Base-by-base conservation (phyloP, 2,329 filamentous ascomycete species). In the Tolypocladium tropicale region DNA sequence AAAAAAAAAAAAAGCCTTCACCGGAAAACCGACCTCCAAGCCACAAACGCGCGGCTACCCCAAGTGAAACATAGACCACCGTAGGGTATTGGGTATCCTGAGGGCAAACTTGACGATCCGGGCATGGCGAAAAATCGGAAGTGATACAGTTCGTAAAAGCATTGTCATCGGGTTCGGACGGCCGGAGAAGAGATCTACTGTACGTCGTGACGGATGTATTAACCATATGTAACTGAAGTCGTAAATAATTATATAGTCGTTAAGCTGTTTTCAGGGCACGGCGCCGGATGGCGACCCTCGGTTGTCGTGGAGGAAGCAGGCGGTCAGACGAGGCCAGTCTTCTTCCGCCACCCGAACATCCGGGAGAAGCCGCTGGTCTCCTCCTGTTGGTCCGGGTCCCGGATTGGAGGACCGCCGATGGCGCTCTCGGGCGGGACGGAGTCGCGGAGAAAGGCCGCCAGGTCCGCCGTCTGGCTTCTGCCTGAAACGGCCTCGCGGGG, bases 371-470 rank as follows among this genome's bases (percentile, higher is more conserved):
- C 70, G 52, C 67, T 72, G 53, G 65, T 63, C n/a, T 72, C 70
- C 52, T 76, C 74, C 33, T 68, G 70, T 21, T 67, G 66, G n/a
- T 65, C 57, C 7, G 64, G 63, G 21, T 55, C 30, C 9, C 63
- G 63, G n/a, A 50, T 32, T 2, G n/a, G 46, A 14, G 46, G 46
- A 2, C 64, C 56, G 16, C 63, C 59, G 10, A 65, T 57, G 30
- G 67, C 60, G 28, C 70, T 63, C 2, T 56, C 53, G 1, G 85
- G 84, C 3, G 88, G 87, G 36, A 78, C 84, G 16, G 86, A 88
- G 63, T 83, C 83, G 54, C 79, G 81, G 34, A 94, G 72, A 67
- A 93, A 93, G 53, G 84, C 82, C 0, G 89, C 88, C 49, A 93
- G 71, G 53, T 90, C 88, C 21, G 80, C 79, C 2, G 86, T 90